Conservation (phyloP, 2,329 filamentous ascomycete species). For the Epicoccum sorghinum region DNA sequence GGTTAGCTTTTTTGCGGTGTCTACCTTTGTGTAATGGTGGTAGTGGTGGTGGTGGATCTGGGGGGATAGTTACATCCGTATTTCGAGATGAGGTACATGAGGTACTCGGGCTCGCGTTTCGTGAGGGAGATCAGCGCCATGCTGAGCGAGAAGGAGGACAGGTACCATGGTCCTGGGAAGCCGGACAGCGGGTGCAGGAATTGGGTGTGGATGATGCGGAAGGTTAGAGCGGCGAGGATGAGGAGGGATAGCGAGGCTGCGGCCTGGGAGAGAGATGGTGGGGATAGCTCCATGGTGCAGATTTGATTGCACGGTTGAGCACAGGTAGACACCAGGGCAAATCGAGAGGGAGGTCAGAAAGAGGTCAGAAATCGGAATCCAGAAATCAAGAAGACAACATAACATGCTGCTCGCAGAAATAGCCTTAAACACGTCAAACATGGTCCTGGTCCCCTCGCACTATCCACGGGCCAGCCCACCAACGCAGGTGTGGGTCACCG, state of each 20-base stretch:
- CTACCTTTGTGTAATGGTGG: too few relatives aligned
- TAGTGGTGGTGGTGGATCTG: conserved; percentile 5
- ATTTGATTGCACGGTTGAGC: not conserved
- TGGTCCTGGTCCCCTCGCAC: not conserved
- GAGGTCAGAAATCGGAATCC: not conserved
- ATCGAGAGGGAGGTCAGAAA: not conserved
- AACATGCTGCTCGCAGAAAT: too few relatives aligned
- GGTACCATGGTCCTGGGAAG: conserved; percentile 52
- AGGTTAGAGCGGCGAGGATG: not conserved
- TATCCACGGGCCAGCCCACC: not conserved
- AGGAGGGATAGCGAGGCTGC: not conserved
- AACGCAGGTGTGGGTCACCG: not conserved
- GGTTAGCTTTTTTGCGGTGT: conserved; percentile 1
- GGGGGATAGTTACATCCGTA: conserved; percentile 31
- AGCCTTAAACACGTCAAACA: not conserved
- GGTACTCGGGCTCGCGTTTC: conserved; percentile 36
- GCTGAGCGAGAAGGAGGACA: conserved; percentile 43
- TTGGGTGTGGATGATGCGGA: conserved; percentile 2
- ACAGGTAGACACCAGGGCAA: not conserved
- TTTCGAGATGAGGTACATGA: conserved; percentile 34
- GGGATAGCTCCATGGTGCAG: not conserved
- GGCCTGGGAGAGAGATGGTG: not conserved
- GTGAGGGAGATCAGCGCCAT: conserved; percentile 35
- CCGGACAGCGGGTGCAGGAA: conserved; percentile 4
- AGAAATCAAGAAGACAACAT: too few relatives aligned